Base-by-base conservation (phyloP, 2,329 filamentous ascomycete genomes). In the Aureobasidium subglaciale region DNA sequence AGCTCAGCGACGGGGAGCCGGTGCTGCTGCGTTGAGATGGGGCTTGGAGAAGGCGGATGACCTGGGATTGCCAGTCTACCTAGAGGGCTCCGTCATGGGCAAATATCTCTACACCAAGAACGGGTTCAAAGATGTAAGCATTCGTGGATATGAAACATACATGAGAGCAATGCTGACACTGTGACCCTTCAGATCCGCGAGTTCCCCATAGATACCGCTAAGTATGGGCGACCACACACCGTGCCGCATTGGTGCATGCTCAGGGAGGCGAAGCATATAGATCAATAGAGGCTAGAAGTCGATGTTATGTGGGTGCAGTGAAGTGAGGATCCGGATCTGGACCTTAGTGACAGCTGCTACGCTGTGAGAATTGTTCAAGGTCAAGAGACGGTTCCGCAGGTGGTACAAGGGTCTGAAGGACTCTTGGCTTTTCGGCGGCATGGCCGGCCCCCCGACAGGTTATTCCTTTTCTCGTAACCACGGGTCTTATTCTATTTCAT, bases 1-100 rank as follows among this genome's bases (percentile, higher is more conserved):
- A 8, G 65, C 73, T 27, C 68, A 70, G 20, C 56, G 68, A 2
- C 64, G 65, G 13, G 72, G 72, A 0, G 70, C 69, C 10, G 72
- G 63, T 1, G 61, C 45, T 10, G 55, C 70, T 41, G 55, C 72
- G 30, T 22, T 74, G 45, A 60, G 67, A 18, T 68, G 66, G 64
- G 71, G 70, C 1, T 7, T 71, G 15, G 59, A 65, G 18, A 67
- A 67, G 38, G 70, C 70, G 18, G 71, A 73, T 56, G 55, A 62
- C 16, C 61, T 66, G 43, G 64, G 65, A 0, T 42, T 71, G 49
- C 62, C 63, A 2, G 62, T 60, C 6, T 75, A 73, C 63, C 52
- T 75, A 22, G 68, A 69, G 57, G 62, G 68, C 4, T 68, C 64
- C 2, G 49, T 61, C 29, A 49, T 58, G 25, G 72, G 67, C 2